These are phyloP conservation scores for Maudiozyma saulgeensis DNA, from an alignment of 805 yeast genomes.

Conservation along the genomic window DNA sequence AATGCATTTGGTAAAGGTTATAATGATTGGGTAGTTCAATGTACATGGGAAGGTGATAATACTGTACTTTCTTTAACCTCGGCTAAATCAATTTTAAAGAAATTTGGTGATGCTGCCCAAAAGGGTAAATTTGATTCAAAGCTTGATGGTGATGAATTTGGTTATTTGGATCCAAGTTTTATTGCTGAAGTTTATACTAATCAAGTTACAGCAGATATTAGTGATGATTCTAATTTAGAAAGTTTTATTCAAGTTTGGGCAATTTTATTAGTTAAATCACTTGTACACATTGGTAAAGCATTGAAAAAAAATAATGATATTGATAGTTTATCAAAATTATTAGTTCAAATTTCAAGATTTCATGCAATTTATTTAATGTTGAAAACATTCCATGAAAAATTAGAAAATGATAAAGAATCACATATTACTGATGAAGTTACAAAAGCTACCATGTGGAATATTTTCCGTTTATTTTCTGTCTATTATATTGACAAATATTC, in stretches of 20 bases:
- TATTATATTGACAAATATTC: slow-evolving; percentile 61
- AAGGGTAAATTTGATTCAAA: slow-evolving; percentile 29
- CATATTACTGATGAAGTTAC: slow-evolving; percentile 29
- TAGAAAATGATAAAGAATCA: slow-evolving; percentile 13
- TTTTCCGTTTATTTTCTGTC: slow-evolving; percentile 56
- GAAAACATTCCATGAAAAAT: slow-evolving; percentile 22
- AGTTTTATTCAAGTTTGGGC: slow-evolving; percentile 30
- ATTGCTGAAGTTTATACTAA: slow-evolving; percentile 18
- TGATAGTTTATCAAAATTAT: slow-evolving; percentile 32
- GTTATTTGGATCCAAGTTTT: slow-evolving; percentile 22
- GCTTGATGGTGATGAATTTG: slow-evolving; percentile 26
- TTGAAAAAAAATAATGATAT: slow-evolving; percentile 21
- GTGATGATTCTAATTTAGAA: slow-evolving; percentile 25
- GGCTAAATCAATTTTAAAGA: slow-evolving; percentile 57
- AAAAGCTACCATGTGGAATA: slow-evolving; percentile 38
- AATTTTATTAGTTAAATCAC: slow-evolving; percentile 19
- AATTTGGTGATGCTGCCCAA: slow-evolving; percentile 30
- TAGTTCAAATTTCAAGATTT: slow-evolving; percentile 32
- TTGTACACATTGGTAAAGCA: slow-evolving; percentile 21
- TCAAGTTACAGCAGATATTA: slow-evolving; percentile 18
- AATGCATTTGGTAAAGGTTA: slow-evolving; percentile 83
- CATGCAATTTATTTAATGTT: slow-evolving; percentile 34
- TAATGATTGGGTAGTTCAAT: slow-evolving; percentile 93
- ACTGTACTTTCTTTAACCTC: slow-evolving; percentile 74
- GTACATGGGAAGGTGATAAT: slow-evolving; percentile 98